These are phyloP conservation scores for Geosmithia morbida DNA, from an alignment of 2,329 filamentous ascomycete genomes.

Conservation along the genomic window DNA sequence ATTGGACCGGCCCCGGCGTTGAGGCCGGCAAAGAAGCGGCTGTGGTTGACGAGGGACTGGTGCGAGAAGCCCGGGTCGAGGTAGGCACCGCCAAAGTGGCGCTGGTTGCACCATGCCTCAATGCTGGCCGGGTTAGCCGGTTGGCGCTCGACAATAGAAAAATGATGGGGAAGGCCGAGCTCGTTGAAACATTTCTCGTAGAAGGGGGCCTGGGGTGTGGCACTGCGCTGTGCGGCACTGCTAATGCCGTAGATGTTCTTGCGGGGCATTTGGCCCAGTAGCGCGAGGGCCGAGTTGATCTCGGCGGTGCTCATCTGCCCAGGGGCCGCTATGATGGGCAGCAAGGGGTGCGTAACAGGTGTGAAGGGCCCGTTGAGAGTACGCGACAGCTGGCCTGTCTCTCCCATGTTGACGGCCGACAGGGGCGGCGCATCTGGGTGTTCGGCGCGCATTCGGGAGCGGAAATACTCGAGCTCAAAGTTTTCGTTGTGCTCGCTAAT, in stretches of 20 bases:
- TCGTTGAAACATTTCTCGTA: slow-evolving; percentile 77
- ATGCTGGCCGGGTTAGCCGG: slow-evolving; percentile 50
- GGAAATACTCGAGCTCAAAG: slow-evolving; percentile 82
- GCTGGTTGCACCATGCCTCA: slow-evolving; percentile 57
- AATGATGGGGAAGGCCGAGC: slow-evolving; percentile 72
- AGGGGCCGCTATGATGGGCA: slow-evolving; percentile 73
- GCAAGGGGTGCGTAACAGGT: slow-evolving; percentile 71
- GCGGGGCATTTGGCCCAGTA: slow-evolving; percentile 68
- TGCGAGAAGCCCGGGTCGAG: slow-evolving; percentile 58
- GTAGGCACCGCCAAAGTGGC: slow-evolving; percentile 69
- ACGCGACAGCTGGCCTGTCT: slow-evolving; percentile 71
- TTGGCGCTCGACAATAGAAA: slow-evolving; percentile 59
- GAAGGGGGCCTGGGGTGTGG: slow-evolving; percentile 64
- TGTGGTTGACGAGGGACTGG: slow-evolving; percentile 43
- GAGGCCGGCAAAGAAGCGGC: slow-evolving; percentile 32
- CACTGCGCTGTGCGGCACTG: slow-evolving; percentile 45
- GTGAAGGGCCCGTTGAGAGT: slow-evolving; percentile 78
- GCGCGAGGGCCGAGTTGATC: slow-evolving; percentile 66
- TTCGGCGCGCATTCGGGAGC: slow-evolving; percentile 57
- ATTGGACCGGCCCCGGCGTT: slow-evolving; percentile 37
- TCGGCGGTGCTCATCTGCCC: slow-evolving; percentile 77
- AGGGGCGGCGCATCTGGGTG: slow-evolving; percentile 58
- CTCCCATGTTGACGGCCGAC: slow-evolving; percentile 78
- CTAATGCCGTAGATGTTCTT: slow-evolving; percentile 71
- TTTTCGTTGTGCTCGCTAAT: slow-evolving; percentile 74